Conservation (phyloP, 345 rosid species). For the Acer yangbiense region DNA sequence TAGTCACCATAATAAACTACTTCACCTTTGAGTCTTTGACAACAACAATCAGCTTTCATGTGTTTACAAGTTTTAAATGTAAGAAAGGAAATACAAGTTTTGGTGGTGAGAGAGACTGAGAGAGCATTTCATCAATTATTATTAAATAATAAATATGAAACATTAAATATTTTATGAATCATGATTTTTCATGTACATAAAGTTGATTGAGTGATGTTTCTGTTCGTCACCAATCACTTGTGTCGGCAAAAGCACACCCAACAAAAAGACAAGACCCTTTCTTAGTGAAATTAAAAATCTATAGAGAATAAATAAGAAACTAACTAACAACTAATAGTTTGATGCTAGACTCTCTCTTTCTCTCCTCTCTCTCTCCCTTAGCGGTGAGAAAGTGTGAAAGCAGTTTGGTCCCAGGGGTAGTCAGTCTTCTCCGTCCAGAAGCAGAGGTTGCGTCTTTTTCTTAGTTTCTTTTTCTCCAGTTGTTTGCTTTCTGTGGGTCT, state of each 20-base stretch:
- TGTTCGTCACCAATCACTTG: neutral
- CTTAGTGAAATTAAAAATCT: neutral
- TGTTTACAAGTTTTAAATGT: neutral
- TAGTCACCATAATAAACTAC: no score
- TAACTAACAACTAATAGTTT: no score
- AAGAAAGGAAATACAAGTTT: neutral
- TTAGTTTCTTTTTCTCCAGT: no score
- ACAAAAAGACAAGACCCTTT: neutral
- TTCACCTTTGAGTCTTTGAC: neutral
- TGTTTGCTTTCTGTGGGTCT: no score
- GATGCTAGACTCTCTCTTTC: no score
- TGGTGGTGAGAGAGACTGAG: neutral
- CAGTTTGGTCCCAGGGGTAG: no score
- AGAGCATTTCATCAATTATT: neutral
- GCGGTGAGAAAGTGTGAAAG: no score
- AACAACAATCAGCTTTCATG: neutral
- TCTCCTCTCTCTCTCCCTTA: no score
- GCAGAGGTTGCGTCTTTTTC: no score
- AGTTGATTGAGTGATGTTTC: neutral
- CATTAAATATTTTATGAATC: neutral
- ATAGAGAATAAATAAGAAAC: no score
- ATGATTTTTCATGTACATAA: neutral
- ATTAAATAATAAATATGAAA: neutral
- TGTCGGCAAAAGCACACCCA: neutral
- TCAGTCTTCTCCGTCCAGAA: no score